A percentile compares a stretch with the other conserved stretches of the same genome.
phyloP scores from a whole-genome alignment of 208 protist genomes.

The Leishmania martiniquensis region DNA sequence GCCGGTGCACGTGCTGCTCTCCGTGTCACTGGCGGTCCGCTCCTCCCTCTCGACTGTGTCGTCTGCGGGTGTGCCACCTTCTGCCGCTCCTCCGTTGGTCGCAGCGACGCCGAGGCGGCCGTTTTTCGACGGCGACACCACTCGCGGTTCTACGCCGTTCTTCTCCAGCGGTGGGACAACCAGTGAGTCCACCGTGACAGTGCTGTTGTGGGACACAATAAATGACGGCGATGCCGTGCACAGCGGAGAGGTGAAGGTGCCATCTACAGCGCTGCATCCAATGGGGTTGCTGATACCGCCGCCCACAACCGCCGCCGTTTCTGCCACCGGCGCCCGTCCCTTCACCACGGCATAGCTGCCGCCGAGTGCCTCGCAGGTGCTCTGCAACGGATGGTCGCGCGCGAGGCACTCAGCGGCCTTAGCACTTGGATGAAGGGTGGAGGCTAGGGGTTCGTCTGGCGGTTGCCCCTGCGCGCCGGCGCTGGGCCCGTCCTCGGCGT shows the following conservation, averaged over 20 bases:
- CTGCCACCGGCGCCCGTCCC: slow-evolving; percentile 20
- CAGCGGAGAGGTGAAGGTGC: slow-evolving; percentile 3
- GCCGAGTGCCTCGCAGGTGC: background rate
- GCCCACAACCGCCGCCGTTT: slow-evolving; percentile 11
- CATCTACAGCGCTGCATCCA: slow-evolving; percentile 2
- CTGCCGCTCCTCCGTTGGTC: background rate
- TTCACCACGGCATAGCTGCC: slow-evolving; percentile 20
- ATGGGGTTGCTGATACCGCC: background rate
- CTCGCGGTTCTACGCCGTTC: background rate
- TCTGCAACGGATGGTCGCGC: slow-evolving; percentile 21
- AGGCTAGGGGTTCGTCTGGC: too few relatives aligned
- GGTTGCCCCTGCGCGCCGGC: too few relatives aligned
- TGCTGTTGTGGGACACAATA: background rate
- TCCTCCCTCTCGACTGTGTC: background rate
- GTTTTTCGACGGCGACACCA: background rate
- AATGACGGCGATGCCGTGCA: background rate
- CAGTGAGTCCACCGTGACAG: background rate
- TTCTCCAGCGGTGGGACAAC: background rate
- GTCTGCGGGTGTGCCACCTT: background rate
- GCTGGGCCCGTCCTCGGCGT: background rate
- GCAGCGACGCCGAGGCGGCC: background rate
- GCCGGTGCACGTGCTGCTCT: background rate
- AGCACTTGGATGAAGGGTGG: too few relatives aligned
- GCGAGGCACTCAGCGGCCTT: slow-evolving; percentile 10
- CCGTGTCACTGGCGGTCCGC: background rate